Base-by-base conservation (phyloP, 139 green algal genomes). In the Chlamydomonas sphaeroides region DNA sequence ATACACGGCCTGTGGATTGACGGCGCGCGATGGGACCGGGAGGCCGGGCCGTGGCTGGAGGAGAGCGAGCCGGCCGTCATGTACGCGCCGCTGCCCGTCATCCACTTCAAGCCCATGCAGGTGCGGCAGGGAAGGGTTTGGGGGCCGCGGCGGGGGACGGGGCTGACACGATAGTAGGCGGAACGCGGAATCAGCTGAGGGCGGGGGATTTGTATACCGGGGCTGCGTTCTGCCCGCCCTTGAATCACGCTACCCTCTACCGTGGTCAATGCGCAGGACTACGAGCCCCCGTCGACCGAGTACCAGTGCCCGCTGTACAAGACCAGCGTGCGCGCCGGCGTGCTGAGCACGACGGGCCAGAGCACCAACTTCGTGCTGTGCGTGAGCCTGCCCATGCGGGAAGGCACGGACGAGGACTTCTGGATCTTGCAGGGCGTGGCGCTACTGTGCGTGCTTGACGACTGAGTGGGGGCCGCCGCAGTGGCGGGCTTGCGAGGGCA, bases 261-360 rank as follows among this genome's bases (percentile, higher is more conserved):
- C n/a, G n/a, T n/a, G n/a, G n/a, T n/a, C n/a, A n/a, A n/a, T n/a
- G n/a, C n/a, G n/a, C n/a, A 75, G 32, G 77, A 90, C 66, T 87
- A 87, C 62, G 82, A 86, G 78, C 73, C 90, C 3, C 85, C 91
- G 30, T 53, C 73, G 6, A 79, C 69, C 6, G 69, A 92, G 76
- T 98, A 97, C 87, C 49, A 90, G 79, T 94, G 91, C 81, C 95
- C 95, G 35, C 83, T 98, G 80, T 98, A 98, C 88, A 96, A 96
- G 88, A 98, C 94, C 21, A 90, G 79, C 51, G 87, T 91, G 69
- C 89, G 94, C 14, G 94, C 95, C 8, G 95, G 94, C 35, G 80
- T 95, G 53, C 88, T 97, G 56, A 92, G 84, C 49, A 98, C 95
- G 4, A 97, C 95, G 15, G 94, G 95, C 0, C 91, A 95, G 80